Base-by-base conservation (phyloP, 2,329 filamentous ascomycete species). In the Diplodia mutila region DNA sequence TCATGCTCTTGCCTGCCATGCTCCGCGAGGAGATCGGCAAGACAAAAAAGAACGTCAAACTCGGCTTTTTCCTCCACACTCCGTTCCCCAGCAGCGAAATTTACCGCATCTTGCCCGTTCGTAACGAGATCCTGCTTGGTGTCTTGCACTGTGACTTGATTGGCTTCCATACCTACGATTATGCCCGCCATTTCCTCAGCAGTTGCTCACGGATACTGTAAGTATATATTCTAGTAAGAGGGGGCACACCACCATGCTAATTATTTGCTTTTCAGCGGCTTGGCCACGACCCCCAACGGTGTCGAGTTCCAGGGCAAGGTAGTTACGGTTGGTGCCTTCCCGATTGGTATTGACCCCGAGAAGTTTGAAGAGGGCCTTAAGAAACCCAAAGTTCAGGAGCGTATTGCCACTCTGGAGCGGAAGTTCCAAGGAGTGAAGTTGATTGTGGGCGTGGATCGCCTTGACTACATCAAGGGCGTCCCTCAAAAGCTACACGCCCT, bases 391-490 rank as follows among this genome's bases (percentile, higher is more conserved):
- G 93, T 98, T 0, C 90, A 94, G 75, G 90, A 94, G 74, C 91
- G 94, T 68, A 97, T 99, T 73, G 89, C 90, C 4, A 88, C 90
- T 1, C 85, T 98, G 4, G 89, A 91, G 75, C 90, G 91, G 76
- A 97, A 97, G 80, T 99, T 98, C 75, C 91, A 97, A 72, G 94
- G 94, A 55, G 92, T 97, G 73, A 97, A 97, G 82, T 87, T 98
- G 71, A 97, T 99, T 73, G 94, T 98, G 46, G 94, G 95, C 70
- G 95, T 98, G 63, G 95, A 99, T 78, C 91, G 95, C 61, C 86
- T 98, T 61, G 95, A 99, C 80, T 98, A 99, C 81, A 98, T 98
- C 87, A 98, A 98, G 82, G 95, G 95, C 70, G 94, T 99, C 11
- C 95, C 95, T 0, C 95, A 99, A 80, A 99, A 99, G 79, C 85